Percentiles rank a stretch among this genome's conserved stretches.
These are phyloP conservation scores for Epithemia pelagica DNA, from an alignment of 108 stramenopile genomes.

Conservation along the genomic window DNA sequence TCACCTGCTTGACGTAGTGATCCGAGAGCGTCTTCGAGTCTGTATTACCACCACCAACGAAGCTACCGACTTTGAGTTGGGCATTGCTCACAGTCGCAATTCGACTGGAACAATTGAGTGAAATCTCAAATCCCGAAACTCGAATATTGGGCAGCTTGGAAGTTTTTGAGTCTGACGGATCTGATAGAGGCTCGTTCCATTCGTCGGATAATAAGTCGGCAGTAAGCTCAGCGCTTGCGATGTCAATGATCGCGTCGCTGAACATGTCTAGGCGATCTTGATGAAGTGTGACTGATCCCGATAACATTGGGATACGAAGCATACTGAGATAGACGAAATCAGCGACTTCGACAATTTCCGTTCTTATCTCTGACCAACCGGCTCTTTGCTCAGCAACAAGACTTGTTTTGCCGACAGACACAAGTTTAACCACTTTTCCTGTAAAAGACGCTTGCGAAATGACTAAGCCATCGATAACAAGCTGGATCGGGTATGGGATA, in stretches of 20 bases:
- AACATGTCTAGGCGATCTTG: not conserved
- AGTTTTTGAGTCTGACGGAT: not conserved
- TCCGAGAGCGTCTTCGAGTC: not conserved
- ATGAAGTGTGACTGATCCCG: not conserved
- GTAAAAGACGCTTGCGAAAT: not conserved
- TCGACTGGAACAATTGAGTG: not conserved
- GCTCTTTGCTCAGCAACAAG: not conserved
- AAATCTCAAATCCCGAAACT: not conserved
- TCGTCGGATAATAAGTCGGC: conserved; percentile 4
- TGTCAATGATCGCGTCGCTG: not conserved
- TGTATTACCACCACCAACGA: not conserved
- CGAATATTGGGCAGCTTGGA: not conserved
- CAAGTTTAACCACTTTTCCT: not conserved
- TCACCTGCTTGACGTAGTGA: conserved; percentile 10
- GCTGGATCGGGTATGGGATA: not conserved
- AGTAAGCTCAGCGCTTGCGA: not conserved
- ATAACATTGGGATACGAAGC: not conserved
- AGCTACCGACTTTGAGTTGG: not conserved
- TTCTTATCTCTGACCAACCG: not conserved
- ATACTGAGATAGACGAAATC: not conserved
- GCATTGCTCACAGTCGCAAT: not conserved
- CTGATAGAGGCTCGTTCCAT: not conserved
- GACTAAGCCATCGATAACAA: not conserved
- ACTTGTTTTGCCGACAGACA: not conserved
- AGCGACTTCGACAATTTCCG: not conserved